Base-by-base conservation (phyloP, 1,284 basidiomycete species). In the Trametes versicolor region DNA sequence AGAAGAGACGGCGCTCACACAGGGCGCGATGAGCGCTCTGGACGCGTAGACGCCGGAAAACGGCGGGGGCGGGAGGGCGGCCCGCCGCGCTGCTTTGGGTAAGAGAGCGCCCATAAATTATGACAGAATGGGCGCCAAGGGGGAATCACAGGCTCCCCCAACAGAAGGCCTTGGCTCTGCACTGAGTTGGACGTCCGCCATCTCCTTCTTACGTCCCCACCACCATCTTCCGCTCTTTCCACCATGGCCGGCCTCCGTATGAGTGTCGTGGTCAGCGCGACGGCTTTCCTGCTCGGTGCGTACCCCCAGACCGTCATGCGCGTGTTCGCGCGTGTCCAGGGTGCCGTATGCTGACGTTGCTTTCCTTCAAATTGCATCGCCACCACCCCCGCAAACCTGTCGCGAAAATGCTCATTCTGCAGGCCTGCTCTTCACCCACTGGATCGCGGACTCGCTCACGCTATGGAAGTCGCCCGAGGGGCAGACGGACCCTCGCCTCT, bases 381-480 rank as follows among this genome's bases (percentile, higher is more conserved):
- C 55, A 66, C 67, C 48, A 36, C 32, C 41, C 41, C 37, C 39
- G 27, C 12, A 41, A 25, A 36, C 21, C 13, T 27, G 15, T n/a
- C 21, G 21, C 52, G 59, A 29, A 25, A 1, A 39, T 60, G 34
- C 63, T 43, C 34, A 29, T 47, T 50, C 34, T 49, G 17, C 76
- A 94, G 92, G 92, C 58, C 81, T 90, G 56, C 81, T 94, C 6
- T 93, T 93, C 75, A 93, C 91, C 23, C 90, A 94, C 74, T 94
- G 93, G 93, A 93, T 93, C 70, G 92, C 92, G 36, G 92, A 94
- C 80, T 93, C 91, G 10, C 79, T 93, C 59, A 94, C 92, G 37
- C 82, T 94, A 48, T 94, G 93, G 92, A 93, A 92, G 79, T 86
- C 89, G 13, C 91, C 92, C 55, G 83, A 91, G 68, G 92, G 70